These are phyloP conservation scores for Colletotrichum salicis DNA, from an alignment of 2,329 filamentous ascomycete genomes.

Conservation along the genomic window DNA sequence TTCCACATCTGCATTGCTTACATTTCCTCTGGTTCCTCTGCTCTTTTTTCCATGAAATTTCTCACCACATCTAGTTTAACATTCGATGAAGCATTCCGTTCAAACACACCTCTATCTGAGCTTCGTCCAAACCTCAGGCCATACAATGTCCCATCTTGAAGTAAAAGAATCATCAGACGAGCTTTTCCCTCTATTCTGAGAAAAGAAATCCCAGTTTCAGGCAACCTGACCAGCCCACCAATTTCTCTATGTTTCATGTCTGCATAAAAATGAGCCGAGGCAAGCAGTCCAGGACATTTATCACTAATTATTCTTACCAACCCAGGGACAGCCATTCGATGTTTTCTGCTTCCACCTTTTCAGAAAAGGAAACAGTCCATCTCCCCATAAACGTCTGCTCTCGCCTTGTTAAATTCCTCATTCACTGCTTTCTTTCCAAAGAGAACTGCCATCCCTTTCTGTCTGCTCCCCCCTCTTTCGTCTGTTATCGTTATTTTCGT, in stretches of 20 bases:
- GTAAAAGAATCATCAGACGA: neutral
- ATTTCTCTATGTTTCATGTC: too few species aligned
- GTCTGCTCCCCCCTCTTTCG: neutral
- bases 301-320: too few species aligned
- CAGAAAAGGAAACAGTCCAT: neutral
- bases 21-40: neutral
- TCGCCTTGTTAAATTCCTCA: neutral
- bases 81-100: neutral
- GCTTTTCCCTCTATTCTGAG: rapidly evolving
- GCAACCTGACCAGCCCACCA: too few species aligned
- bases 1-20: too few species aligned
- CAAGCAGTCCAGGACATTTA: too few species aligned
- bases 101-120: neutral
- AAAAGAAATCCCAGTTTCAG: too few species aligned
- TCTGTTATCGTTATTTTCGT: neutral
- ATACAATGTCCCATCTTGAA: neutral
- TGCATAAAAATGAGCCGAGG: too few species aligned
- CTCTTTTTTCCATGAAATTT: neutral
- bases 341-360: neutral
- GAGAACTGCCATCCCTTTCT: too few species aligned
- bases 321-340: neutral
- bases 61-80: too few species aligned
- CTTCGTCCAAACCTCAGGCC: neutral
- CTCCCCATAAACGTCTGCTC: neutral
- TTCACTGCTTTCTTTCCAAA: too few species aligned